phyloP scores from a whole-genome alignment of 768 basidiomycete genomes.

The Podaxis carcinomalis region DNA sequence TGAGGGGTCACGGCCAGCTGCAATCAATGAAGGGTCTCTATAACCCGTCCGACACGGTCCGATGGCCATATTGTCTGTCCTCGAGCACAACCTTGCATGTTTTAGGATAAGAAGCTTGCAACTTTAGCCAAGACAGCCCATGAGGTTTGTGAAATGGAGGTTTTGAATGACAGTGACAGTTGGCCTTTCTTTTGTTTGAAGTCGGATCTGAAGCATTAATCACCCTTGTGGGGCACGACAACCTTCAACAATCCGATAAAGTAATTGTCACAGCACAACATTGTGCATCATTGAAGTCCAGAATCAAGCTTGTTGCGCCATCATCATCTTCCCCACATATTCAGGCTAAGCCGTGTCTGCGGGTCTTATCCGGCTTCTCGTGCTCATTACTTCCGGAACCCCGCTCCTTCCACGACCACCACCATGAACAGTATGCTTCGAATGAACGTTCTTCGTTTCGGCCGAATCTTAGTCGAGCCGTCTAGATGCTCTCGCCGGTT shows the following conservation, averaged over 20 bases:
- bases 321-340: conserved; percentile 5
- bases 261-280: background rate
- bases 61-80: conserved; percentile 1
- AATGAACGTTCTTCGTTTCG: background rate
- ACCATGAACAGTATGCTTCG: conserved; percentile 8
- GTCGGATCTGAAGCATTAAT: background rate
- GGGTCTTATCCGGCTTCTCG: conserved; percentile 1
- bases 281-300: conserved; percentile 1
- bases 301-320: background rate
- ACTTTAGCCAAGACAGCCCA: background rate
- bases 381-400: background rate
- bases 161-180: background rate
- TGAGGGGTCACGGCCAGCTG: conserved; percentile 7
- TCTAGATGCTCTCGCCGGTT: conserved; percentile 1
- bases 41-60: conserved; percentile 10
- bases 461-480: background rate
- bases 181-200: background rate
- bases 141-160: conserved; percentile 3
- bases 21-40: conserved; percentile 11
- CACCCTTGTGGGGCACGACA: background rate
- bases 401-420: background rate
- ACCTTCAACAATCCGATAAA: background rate
- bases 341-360: background rate
- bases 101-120: background rate
- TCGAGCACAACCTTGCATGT: background rate